These are phyloP conservation scores for Exophiala dermatitidis DNA, from an alignment of 2,329 filamentous ascomycete genomes.

Conservation along the genomic window DNA sequence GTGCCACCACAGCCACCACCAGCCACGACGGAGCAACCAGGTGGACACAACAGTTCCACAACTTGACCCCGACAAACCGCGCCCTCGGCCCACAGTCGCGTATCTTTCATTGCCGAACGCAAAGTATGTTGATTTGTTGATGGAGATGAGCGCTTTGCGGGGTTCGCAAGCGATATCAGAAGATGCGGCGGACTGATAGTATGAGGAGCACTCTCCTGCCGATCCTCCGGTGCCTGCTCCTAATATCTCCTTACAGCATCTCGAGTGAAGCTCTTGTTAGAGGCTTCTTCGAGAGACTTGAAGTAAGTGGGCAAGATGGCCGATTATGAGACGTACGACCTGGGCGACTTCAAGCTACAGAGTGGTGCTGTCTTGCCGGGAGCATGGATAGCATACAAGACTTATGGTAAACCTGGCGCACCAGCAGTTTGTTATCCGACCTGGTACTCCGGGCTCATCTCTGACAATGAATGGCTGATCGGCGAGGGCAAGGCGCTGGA, in stretches of 20 bases:
- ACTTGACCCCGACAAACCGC: no score
- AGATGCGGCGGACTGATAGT: background rate
- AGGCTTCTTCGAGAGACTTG: no score
- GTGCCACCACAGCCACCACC: no score
- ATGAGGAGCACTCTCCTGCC: background rate
- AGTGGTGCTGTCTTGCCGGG: constrained; percentile 55
- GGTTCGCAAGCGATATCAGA: background rate
- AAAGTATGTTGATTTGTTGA: background rate
- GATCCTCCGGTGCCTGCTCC: no score
- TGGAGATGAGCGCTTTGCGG: constrained; percentile 7
- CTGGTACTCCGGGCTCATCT: constrained; percentile 65
- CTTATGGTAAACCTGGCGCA: constrained; percentile 55
- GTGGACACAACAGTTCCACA: no score
- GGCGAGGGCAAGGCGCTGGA: constrained; percentile 58
- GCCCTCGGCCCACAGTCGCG: background rate
- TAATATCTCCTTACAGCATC: no score
- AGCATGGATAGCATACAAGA: constrained; percentile 70
- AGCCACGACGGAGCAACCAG: no score
- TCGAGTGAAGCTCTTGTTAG: no score
- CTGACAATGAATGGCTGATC: constrained; percentile 68
- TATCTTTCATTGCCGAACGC: background rate
- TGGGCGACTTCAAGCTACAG: constrained; percentile 62
- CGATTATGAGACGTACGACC: constrained; percentile 47
- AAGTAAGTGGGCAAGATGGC: constrained; percentile 9
- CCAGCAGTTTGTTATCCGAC: constrained; percentile 69